A percentile compares a stretch with the other conserved stretches of the same genome.
These are phyloP conservation scores for Litsea cubeba DNA, from an alignment of 164 flowering plant genomes.

Conservation along the genomic window DNA sequence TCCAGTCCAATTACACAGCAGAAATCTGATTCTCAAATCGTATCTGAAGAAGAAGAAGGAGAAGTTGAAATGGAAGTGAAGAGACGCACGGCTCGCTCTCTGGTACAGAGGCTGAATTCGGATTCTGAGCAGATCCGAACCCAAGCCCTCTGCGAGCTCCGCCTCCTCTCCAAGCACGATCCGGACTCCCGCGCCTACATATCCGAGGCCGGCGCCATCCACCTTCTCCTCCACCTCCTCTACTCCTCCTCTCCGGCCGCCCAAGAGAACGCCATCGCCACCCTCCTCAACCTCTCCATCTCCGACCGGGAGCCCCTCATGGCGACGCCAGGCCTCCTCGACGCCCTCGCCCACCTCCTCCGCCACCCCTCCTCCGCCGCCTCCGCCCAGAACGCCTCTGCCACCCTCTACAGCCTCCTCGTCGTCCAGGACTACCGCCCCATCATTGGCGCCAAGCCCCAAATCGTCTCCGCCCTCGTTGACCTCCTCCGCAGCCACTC, in stretches of 20 bases:
- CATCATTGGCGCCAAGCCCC: constrained; percentile 74
- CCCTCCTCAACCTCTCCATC: constrained; percentile 85
- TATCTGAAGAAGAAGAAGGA: not conserved
- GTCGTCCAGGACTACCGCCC: constrained; percentile 56
- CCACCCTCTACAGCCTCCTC: constrained; percentile 66
- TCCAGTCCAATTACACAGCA: not conserved
- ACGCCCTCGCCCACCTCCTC: constrained; percentile 74
- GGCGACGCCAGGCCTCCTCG: constrained; percentile 76
- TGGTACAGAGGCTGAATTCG: constrained; percentile 65
- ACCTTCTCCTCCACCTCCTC: constrained; percentile 56
- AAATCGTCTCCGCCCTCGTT: constrained; percentile 57
- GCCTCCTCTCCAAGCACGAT: constrained; percentile 72
- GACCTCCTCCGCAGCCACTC: constrained; percentile 34
- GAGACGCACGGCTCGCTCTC: constrained; percentile 38
- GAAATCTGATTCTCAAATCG: not conserved
- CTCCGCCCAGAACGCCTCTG: constrained; percentile 68
- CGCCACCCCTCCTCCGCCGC: constrained; percentile 38
- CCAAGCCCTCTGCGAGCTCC: constrained; percentile 69
- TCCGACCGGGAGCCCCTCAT: constrained; percentile 48
- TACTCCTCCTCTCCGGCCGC: constrained; percentile 34
- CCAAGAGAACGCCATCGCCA: constrained; percentile 85
- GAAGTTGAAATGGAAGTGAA: constrained; percentile 54
- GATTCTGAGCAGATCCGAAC: constrained; percentile 62
- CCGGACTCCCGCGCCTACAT: constrained; percentile 54
- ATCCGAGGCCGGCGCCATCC: constrained; percentile 68